Conservation (phyloP, 768 basidiomycete species). For the Plicaturopsis crispa region DNA sequence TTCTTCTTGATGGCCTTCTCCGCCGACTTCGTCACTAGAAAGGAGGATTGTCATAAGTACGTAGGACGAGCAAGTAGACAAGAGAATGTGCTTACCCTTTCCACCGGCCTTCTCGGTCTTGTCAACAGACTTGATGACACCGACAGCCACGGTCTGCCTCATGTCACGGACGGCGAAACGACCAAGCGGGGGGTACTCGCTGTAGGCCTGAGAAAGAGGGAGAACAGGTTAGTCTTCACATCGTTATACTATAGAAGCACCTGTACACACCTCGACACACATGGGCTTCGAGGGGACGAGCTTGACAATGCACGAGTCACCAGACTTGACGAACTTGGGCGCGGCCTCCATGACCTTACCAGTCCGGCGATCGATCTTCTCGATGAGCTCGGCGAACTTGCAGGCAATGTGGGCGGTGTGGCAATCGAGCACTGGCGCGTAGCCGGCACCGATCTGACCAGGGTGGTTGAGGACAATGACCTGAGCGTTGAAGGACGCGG, state of each 20-base stretch:
- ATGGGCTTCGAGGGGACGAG: conserved; percentile 95
- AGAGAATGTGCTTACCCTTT: conserved; percentile 52
- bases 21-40: conserved; percentile 83
- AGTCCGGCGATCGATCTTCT: conserved; percentile 99
- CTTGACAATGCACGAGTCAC: conserved; percentile 99
- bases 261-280: no score
- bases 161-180: conserved; percentile 99
- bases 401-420: conserved; percentile 99
- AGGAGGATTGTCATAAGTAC: conserved; percentile 3
- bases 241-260: no score
- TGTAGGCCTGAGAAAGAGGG: conserved; percentile 93
- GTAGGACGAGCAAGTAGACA: conserved; percentile 1
- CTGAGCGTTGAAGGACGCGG: conserved; percentile 98
- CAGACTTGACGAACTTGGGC: conserved; percentile 99
- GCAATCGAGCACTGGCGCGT: conserved; percentile 98
- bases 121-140: conserved; percentile 97
- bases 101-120: conserved; percentile 87
- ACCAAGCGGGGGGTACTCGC: conserved; percentile 98
- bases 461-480: conserved; percentile 99
- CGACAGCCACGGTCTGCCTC: conserved; percentile 98
- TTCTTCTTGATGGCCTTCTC: conserved; percentile 97
- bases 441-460: conserved; percentile 98
- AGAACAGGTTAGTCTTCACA: no score
- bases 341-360: conserved; percentile 83
- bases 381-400: conserved; percentile 97